A percentile compares a stretch with the other conserved stretches of the same genome.
Evolutionary conservation across 345 rosid species (phyloP).

Genomic region (Aegle marmelos): DNA sequence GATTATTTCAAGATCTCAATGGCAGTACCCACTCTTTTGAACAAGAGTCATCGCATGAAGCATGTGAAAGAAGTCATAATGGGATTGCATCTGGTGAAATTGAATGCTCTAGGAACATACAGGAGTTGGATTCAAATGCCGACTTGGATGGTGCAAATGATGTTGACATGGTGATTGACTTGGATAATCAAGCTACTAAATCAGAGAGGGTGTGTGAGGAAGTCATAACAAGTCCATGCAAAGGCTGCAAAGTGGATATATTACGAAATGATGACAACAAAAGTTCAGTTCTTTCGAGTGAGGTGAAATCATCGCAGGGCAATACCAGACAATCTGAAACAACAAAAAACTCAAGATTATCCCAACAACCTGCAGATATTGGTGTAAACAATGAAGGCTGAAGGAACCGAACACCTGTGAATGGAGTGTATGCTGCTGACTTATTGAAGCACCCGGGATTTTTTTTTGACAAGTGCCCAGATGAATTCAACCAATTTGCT

Average conservation of each 20-base stretch:
- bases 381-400: not conserved
- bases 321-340: not conserved
- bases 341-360: not conserved
- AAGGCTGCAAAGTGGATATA: not conserved
- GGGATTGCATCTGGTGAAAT: not conserved
- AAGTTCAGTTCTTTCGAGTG: not conserved
- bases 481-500: not conserved
- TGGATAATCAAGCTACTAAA: not conserved
- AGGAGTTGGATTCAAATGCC: not conserved
- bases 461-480: not conserved
- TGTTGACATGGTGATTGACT: too few relatives aligned
- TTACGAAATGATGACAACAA: not conserved
- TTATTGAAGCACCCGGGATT: not conserved
- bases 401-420: not conserved
- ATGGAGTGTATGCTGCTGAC: too few relatives aligned
- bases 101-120: not conserved
- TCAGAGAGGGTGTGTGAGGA: not conserved
- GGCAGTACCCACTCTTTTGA: not conserved
- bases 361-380: not conserved
- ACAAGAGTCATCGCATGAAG: constrained; percentile 4
- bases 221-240: not conserved
- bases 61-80: not conserved
- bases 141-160: not conserved
- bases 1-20: not conserved
- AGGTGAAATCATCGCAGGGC: not conserved